phyloP scores from a whole-genome alignment of 306 rosid species.

The Glycine latifolia region DNA sequence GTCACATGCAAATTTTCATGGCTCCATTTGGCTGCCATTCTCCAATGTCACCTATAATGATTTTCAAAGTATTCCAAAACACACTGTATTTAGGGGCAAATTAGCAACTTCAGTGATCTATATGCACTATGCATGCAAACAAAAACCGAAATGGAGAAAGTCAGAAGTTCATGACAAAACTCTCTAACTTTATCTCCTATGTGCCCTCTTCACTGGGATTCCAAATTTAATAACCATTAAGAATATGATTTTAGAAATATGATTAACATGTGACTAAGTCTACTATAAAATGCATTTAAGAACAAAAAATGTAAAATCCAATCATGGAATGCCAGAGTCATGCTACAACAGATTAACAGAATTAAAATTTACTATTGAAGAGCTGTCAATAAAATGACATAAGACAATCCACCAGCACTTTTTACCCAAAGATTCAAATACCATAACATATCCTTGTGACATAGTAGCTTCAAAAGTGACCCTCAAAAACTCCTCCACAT shows the following conservation, averaged over 20 bases:
- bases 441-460: conserved; percentile 88
- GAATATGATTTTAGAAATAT: background rate
- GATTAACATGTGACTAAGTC: background rate
- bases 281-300: background rate
- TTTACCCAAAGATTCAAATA: conserved; percentile 45
- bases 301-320: background rate
- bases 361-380: conserved; percentile 5
- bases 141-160: too few species aligned
- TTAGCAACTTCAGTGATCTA: too few species aligned
- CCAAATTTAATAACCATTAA: too few species aligned
- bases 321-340: background rate
- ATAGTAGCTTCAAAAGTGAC: conserved; percentile 75
- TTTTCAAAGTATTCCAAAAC: too few species aligned
- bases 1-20: too few species aligned
- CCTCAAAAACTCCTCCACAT: conserved; percentile 91
- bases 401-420: conserved; percentile 16
- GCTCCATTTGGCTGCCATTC: too few species aligned
- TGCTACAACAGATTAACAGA: background rate
- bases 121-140: too few species aligned
- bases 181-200: too few species aligned
- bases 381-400: background rate
- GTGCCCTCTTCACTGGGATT: too few species aligned
- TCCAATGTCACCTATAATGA: too few species aligned
- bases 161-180: too few species aligned
- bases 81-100: too few species aligned